These are phyloP conservation scores for Naganishia sp. DNA, from an alignment of 1,284 basidiomycete genomes.

Conservation along the genomic window DNA sequence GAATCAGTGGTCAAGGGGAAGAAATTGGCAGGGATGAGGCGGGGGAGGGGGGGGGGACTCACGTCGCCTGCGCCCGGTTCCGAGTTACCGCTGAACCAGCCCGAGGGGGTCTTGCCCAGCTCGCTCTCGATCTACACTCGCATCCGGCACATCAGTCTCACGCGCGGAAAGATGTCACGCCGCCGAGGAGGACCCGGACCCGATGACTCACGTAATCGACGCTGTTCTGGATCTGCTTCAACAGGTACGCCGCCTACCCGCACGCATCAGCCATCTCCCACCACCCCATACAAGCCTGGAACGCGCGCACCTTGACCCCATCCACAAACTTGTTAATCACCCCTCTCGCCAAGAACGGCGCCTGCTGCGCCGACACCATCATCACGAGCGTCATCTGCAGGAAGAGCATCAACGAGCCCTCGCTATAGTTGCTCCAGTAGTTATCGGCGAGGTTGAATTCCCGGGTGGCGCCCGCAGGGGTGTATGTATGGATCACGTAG, in stretches of 20 bases:
- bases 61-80: slow-evolving; percentile 33
- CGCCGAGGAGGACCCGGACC: no score
- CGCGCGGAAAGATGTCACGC: no score
- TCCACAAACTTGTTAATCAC: slow-evolving; percentile 30
- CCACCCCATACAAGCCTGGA: no score
- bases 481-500: slow-evolving; percentile 32
- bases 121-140: slow-evolving; percentile 33
- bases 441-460: slow-evolving; percentile 22
- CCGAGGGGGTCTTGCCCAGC: slow-evolving; percentile 27
- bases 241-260: slow-evolving; percentile 15
- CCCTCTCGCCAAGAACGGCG: slow-evolving; percentile 32
- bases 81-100: slow-evolving; percentile 32
- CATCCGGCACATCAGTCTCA: no score
- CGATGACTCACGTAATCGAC: slow-evolving; percentile 33
- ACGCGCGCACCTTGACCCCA: slow-evolving; percentile 33
- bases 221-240: slow-evolving; percentile 25
- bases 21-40: no score
- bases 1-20: no score
- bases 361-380: slow-evolving; percentile 11
- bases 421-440: slow-evolving; percentile 32
- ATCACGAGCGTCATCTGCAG: slow-evolving; percentile 31
- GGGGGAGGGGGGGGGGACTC: no score
- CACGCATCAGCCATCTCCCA: neutral
- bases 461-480: neutral
- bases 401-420: slow-evolving; percentile 33